These are phyloP conservation scores for Trichophyton schoenleinii DNA, from an alignment of 2,329 filamentous ascomycete genomes.

Conservation along the genomic window DNA sequence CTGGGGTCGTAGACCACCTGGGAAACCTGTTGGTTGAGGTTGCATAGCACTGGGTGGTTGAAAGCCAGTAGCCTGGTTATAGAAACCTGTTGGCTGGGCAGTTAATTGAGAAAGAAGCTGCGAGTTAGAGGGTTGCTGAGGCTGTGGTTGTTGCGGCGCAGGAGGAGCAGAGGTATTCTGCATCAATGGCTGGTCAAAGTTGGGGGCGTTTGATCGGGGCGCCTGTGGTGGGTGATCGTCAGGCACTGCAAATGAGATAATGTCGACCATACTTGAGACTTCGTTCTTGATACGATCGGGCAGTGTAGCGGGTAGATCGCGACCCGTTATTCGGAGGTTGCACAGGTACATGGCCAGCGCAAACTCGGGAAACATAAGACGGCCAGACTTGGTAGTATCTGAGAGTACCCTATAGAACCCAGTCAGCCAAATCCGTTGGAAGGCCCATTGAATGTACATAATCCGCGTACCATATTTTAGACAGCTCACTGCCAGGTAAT, in stretches of 20 bases:
- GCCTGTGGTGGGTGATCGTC: constrained; percentile 51
- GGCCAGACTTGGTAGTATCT: constrained; percentile 91
- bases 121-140: constrained; percentile 56
- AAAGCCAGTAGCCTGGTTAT: constrained; percentile 55
- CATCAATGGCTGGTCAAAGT: constrained; percentile 48
- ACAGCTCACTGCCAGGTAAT: constrained; percentile 72
- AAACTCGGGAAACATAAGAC: constrained; percentile 94
- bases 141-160: constrained; percentile 52
- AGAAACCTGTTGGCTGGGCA: constrained; percentile 40
- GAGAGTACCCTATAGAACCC: constrained; percentile 59
- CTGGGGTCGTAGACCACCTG: constrained; percentile 47
- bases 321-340: constrained; percentile 82
- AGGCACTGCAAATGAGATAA: constrained; percentile 85
- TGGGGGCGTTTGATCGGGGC: constrained; percentile 54
- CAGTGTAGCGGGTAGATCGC: constrained; percentile 58
- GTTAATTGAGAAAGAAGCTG: constrained; percentile 47
- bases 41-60: constrained; percentile 38
- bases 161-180: constrained; percentile 40
- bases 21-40: constrained; percentile 33
- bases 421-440: constrained; percentile 3
- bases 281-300: constrained; percentile 89
- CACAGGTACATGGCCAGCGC: constrained; percentile 97
- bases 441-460: not conserved
- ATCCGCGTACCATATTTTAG: constrained; percentile 68
- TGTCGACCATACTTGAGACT: constrained; percentile 98